Evolutionary conservation across 2,329 filamentous ascomycete genomes (phyloP), one percentile per base, ranked within the genome.

Genomic region (Aspergillus calidoustus): DNA sequence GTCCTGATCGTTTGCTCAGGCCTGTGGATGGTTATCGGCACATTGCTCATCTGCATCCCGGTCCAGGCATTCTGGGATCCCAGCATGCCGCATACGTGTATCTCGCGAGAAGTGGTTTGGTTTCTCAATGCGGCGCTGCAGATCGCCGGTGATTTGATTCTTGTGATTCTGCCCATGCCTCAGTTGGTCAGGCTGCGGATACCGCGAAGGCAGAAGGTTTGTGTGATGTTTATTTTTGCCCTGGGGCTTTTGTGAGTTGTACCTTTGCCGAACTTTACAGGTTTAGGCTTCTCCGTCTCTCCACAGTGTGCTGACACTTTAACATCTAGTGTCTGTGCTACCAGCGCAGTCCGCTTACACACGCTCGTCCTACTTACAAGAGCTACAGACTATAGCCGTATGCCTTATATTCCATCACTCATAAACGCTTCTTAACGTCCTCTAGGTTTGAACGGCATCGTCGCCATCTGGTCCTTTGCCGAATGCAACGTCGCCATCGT

Each of bases 401-500:
- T 38, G 55, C 4, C 34, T 25, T 22, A 25, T 34, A 15, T 22
- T 17, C 25, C 23, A 5, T 28, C 44, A 41, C 50, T 9, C 34
- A 9, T 25, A 9, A n/a, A 4, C 19, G 23, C 23, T 19, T 31
- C 15, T 28, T 62, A 57, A 60, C 34, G 17, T 23, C 4, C 23
- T n/a, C 22, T 19, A 59, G 57, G n/a, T 2, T 7, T 34, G 31
- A 74, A 73, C 59, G 64, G 63, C 58, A 19, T 61, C 13, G 66
- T 69, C n/a, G 71, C 71, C 50, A 56, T 67, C 50, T 75, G 72
- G 73, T 75, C 74, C 23, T 69, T 65, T 34, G 63, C 74, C 17
- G 74, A 75, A 66, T 54, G 62, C 43, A 72, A 71, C 53, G 59
- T 74, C 34, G 74, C 74, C 56, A 71, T 75, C 9, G 69, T 75